Evolutionary conservation across 371 early-diverging fungal species (phyloP), one percentile per base, ranked within the genome.

Genomic region (Zopfochytrium polystomum): DNA sequence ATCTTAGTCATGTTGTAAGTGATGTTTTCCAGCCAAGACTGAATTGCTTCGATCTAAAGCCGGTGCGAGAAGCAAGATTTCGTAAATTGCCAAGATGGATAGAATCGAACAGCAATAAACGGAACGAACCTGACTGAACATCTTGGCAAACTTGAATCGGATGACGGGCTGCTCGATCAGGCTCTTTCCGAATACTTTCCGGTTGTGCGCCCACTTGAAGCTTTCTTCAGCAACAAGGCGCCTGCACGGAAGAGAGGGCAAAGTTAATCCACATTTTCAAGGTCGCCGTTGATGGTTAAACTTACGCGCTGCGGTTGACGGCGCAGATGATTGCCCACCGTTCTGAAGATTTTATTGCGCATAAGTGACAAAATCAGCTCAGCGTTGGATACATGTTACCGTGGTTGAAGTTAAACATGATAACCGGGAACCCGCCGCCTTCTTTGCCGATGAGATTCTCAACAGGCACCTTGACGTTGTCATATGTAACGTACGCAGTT

Each of bases 1-100:
- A 87, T 84, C 58, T 80, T 76, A 42, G 70, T 79, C 83, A 84
- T 85, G 57, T 87, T 85, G 59, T 75, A 86, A 1, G 84, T 82
- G 53, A 86, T 72, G 58, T 62, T 69, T 49, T 72, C 73, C 25
- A 73, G 61, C 74, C 74, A 73, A 58, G 60, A 63, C 30, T 67
- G 66, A 2, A 68, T 52, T 20, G 67, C 45, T 49, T 75, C 75
- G 20, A 85, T 60, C 81, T 76, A 33, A 5, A 51, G n/a, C 13
- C n/a, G n/a, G n/a, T n/a, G n/a, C n/a, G n/a, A n/a, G n/a, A 61
- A 47, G 49, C 9, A 34, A 23, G 5, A 11, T 56, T 60, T 67
- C 60, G 3, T 66, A 52, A 48, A 62, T 50, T 58, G 61, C 52
- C 30, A 55, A 56, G 32, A 26, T 25, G 30, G 3, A 9, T 15